phyloP scores from a whole-genome alignment of 306 rosid species.

The Pachyrhizus erosus region DNA sequence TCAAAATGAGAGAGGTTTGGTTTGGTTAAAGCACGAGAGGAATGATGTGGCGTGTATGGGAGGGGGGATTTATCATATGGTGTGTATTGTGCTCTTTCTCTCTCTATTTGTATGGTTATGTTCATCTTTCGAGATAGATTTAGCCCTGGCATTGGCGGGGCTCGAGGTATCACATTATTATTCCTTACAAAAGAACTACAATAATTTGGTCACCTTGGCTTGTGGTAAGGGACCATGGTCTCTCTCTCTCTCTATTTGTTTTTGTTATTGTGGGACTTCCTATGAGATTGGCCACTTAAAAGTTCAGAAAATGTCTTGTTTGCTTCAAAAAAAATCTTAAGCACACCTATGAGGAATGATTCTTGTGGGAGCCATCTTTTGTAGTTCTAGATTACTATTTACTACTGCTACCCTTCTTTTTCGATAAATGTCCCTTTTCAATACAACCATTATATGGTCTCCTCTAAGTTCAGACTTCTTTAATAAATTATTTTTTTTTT shows the following conservation, averaged over 20 bases:
- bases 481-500: not conserved
- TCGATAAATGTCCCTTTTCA: not conserved
- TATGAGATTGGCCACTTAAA: constrained; percentile 62
- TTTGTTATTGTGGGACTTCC: constrained; percentile 62
- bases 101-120: constrained; percentile 23
- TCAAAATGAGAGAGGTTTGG: constrained; percentile 28
- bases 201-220: constrained; percentile 63
- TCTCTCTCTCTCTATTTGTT: constrained; percentile 41
- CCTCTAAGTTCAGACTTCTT: not conserved
- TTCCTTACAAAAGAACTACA: constrained; percentile 36
- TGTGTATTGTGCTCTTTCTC: constrained; percentile 34
- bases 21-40: constrained; percentile 58
- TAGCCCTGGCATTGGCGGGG: constrained; percentile 59
- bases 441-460: constrained; percentile 29
- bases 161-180: constrained; percentile 67
- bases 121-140: constrained; percentile 76
- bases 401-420: constrained; percentile 12
- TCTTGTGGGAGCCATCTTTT: constrained; percentile 61
- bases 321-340: constrained; percentile 59
- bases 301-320: constrained; percentile 66
- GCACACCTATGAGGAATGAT: constrained; percentile 60
- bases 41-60: constrained; percentile 46
- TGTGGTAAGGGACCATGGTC: constrained; percentile 38
- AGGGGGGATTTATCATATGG: constrained; percentile 35
- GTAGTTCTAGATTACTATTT: constrained; percentile 48